These are phyloP conservation scores for Claviceps spartinae DNA, from an alignment of 2,329 filamentous ascomycete species.

Conservation along the genomic window DNA sequence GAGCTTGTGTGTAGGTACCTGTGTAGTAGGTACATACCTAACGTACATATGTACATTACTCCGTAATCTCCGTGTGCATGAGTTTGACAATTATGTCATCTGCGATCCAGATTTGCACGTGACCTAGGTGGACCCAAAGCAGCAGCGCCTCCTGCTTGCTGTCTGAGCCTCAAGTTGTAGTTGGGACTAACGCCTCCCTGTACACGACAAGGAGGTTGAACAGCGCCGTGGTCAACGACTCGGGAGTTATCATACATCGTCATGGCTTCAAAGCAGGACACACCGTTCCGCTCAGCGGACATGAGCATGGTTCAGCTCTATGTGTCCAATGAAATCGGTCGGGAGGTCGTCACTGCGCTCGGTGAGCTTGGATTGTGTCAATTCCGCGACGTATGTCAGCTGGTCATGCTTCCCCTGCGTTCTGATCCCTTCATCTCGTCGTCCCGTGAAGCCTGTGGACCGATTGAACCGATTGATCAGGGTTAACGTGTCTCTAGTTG, in stretches of 20 bases:
- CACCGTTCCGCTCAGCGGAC: conserved; percentile 98
- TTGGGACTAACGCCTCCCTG: conserved; percentile 7
- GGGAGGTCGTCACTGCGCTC: conserved; percentile 91
- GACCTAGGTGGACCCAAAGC: conserved; percentile 14
- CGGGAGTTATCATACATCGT: conserved; percentile 18
- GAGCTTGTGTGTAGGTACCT: too few relatives aligned
- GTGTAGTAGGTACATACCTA: too few relatives aligned
- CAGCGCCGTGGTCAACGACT: conserved; percentile 15
- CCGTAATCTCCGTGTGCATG: too few relatives aligned
- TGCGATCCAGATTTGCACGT: conserved; percentile 12
- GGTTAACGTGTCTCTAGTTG: conserved; percentile 42
- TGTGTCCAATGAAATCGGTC: conserved; percentile 95
- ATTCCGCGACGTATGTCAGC: conserved; percentile 74
- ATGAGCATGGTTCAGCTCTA: conserved; percentile 99
- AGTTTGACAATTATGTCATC: too few relatives aligned
- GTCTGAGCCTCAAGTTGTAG: conserved; percentile 10
- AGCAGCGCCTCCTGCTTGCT: conserved; percentile 10
- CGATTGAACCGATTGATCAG: not conserved
- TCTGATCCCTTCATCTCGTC: not conserved
- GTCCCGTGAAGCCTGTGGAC: not conserved
- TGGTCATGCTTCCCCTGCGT: not conserved
- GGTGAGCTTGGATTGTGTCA: conserved; percentile 94
- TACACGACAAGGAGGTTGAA: conserved; percentile 13
- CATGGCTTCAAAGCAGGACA: conserved; percentile 65
- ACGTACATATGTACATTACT: too few relatives aligned